phyloP scores from a whole-genome alignment of 129 eudicot genomes.

The Lactuca saligna region DNA sequence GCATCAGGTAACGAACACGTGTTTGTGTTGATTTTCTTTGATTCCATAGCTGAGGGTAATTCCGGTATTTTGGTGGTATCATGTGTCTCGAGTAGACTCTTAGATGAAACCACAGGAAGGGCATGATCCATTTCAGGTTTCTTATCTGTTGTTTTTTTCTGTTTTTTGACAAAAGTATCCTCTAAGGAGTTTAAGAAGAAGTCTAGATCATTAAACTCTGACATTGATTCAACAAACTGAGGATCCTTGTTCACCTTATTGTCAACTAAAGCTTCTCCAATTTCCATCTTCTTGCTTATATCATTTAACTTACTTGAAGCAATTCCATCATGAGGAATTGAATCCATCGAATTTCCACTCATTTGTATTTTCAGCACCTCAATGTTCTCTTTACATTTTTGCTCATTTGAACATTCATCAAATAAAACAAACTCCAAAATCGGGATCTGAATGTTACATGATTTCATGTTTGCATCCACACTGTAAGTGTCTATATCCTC shows the following conservation, averaged over 20 bases:
- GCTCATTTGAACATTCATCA: slow-evolving; percentile 28
- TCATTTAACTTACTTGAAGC: slow-evolving; percentile 42
- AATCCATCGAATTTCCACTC: slow-evolving; percentile 24
- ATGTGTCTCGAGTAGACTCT: slow-evolving; percentile 24
- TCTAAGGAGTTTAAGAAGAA: slow-evolving; percentile 62
- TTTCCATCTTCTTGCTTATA: slow-evolving; percentile 32
- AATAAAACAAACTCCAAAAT: slow-evolving; percentile 59
- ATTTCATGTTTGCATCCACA: slow-evolving; percentile 29
- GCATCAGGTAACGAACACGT: slow-evolving; percentile 40
- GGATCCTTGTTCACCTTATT: slow-evolving; percentile 30
- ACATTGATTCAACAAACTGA: slow-evolving; percentile 42
- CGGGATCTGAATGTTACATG: slow-evolving; percentile 39
- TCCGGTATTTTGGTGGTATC: slow-evolving; percentile 30
- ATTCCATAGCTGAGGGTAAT: slow-evolving; percentile 31
- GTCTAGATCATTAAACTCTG: slow-evolving; percentile 64
- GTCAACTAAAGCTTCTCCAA: slow-evolving; percentile 32
- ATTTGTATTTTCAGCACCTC: slow-evolving; percentile 40
- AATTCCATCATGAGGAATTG: slow-evolving; percentile 19
- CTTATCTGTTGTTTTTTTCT: slow-evolving; percentile 29
- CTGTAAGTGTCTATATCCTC: slow-evolving; percentile 44
- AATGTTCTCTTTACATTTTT: slow-evolving; percentile 39
- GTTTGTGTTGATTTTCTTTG: slow-evolving; percentile 35
- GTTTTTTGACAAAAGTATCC: slow-evolving; percentile 29
- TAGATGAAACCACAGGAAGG: slow-evolving; percentile 32
- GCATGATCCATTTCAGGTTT: slow-evolving; percentile 28